Evolutionary conservation across 1,139 yeast species (phyloP), one percentile per base, ranked within the genome.

Genomic region (Saccharomyces hybrid): DNA sequence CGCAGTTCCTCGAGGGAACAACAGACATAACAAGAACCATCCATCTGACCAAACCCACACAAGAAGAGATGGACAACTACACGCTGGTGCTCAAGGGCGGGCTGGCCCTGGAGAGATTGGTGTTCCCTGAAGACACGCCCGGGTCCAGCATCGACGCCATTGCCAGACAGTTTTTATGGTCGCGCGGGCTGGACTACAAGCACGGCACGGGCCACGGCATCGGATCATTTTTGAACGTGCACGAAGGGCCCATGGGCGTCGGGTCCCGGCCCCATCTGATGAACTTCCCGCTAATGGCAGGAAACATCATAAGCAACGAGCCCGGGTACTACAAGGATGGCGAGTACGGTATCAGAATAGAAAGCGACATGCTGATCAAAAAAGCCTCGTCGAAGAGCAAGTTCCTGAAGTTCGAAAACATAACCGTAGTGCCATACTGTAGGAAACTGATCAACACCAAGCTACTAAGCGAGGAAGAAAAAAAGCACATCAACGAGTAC

Each of bases 151-250:
- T 95, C 55, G 99, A 95, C 69, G 78, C 85, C 1, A 76, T 91
- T 56, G 99, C 99, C 1, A 83, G 99, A 68, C 98, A 91, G 72
- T 81, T 71, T 68, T 76, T 95, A 63, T 93, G 99, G 99, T 73
- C 78, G 44, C 72, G 82, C 53, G 97, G 97, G 1, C 76, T 93
- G 54, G 97, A 95, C 72, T 95, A 93, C 72, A 83, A 86, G 54
- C 99, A 95, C 70, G 98, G 99, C 29, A 95, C 99, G 0, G 95
- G 97, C 1, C 99, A 95, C 71, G 99, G 99, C n/a, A 83, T 95
- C 52, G 99, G 97, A 3, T 78, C 96, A 0, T 93, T 77, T 68
- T 79, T 95, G 60, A 93, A 93, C 67, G 99, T 93, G 47, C 99
- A 95, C 69, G 98, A 95, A 69, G 96, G 96, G 3, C 99, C 99